phyloP scores from a whole-genome alignment of 257 asterid genomes.

The Gynochthodes officinalis region DNA sequence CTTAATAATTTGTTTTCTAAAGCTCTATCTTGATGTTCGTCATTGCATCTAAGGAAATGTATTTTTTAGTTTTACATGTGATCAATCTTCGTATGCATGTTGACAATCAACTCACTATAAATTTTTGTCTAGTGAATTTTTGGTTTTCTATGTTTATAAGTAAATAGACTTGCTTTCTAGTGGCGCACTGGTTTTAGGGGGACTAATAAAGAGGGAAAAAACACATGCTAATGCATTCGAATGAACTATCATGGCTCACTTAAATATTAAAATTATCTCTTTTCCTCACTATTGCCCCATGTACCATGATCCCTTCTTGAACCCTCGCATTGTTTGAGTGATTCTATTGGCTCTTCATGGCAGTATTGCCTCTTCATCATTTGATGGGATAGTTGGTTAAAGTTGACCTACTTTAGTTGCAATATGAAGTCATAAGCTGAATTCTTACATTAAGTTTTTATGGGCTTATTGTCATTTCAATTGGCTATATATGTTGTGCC shows the following conservation, averaged over 20 bases:
- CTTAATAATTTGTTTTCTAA: too few relatives aligned
- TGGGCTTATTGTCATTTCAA: too few relatives aligned
- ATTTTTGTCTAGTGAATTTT: conserved; percentile 8
- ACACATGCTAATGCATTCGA: conserved; percentile 9
- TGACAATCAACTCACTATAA: not conserved
- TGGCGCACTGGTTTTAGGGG: conserved; percentile 15
- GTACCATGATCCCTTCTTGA: conserved; percentile 5
- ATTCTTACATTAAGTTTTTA: not conserved
- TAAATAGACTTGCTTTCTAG: conserved; percentile 12
- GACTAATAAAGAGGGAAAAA: too few relatives aligned
- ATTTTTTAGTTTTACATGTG: not conserved
- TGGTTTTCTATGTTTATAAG: not conserved
- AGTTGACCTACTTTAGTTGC: not conserved
- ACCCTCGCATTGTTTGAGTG: not conserved
- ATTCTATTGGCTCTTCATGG: conserved; percentile 11
- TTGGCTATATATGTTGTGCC: too few relatives aligned
- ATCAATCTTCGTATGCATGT: not conserved
- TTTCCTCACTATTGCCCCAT: not conserved
- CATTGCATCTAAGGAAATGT: not conserved
- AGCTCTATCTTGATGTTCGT: not conserved
- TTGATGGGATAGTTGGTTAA: not conserved
- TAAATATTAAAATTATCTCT: conserved; percentile 4
- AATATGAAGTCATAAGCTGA: not conserved
- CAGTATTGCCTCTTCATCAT: conserved; percentile 5
- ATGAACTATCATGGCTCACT: conserved; percentile 4